Evolutionary conservation across 2,329 filamentous ascomycete species (phyloP), one percentile per base, ranked within the genome.

Genomic region (Sclerotinia sclerotiorum): DNA sequence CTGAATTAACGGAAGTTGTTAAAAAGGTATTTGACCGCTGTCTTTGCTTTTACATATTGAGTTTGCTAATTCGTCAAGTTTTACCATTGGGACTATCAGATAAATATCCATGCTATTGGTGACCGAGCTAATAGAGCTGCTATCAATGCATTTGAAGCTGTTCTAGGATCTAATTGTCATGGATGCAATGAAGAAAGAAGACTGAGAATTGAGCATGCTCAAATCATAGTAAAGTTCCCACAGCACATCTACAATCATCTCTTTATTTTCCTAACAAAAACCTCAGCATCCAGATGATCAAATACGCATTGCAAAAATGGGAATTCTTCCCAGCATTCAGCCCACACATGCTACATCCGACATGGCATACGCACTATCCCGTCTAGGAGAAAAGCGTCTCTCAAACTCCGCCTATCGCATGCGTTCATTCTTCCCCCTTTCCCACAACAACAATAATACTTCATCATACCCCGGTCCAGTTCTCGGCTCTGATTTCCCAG

Each of bases 291-390:
- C 87, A 5, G 80, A 82, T 68, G 89, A 91, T 77, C 89, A 90
- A 75, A 78, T 72, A 1, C 83, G 88, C 42, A 85, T 91, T 73
- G 80, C 80, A 65, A 79, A 81, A 5, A 77, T 90, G 5, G 86
- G 86, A 8, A 85, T 91, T 73, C 83, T 91, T 65, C 88, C 89
- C 0, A 90, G 87, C 2, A 87, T 92, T 67, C 89, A 74, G 68
- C 89, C 89, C 5, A 91, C 89, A 0, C 89, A 91, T 74, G 88
- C 89, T 29, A 91, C 89, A 3, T 89, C 87, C 10, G 89, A 91
- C 77, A 90, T 89, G 86, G 82, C 83, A 5, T 91, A 90, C 73
- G 89, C 88, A 11, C 82, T 86, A 70, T 78, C 77, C 51, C 83
- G 89, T 8, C 84, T 92, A 0, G 89, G 89, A 0, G 73, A 75